Evolutionary conservation across 352 stramenopile genomes (phyloP).

Genomic region (Globisporangium cylindrosporum): DNA sequence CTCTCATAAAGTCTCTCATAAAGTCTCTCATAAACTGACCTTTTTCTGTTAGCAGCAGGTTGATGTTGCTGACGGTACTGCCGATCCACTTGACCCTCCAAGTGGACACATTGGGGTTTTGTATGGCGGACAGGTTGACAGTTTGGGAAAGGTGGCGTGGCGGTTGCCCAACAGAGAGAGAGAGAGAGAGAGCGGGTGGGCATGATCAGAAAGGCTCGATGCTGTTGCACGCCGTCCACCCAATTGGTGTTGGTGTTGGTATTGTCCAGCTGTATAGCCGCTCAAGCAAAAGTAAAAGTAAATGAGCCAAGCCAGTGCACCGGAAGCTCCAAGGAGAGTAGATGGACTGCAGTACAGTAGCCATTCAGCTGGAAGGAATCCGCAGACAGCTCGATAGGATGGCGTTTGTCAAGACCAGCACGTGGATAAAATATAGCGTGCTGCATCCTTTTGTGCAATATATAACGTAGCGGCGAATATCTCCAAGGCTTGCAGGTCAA

Average conservation of each 20-base stretch:
- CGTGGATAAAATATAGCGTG: background rate
- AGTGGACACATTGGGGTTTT: background rate
- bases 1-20: conserved; percentile 15
- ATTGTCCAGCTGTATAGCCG: background rate
- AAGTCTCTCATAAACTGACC: conserved; percentile 8
- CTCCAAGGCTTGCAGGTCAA: background rate
- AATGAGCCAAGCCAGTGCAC: background rate
- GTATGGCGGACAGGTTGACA: background rate
- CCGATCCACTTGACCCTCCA: background rate
- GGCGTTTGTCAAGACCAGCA: background rate
- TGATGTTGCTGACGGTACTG: conserved; percentile 6
- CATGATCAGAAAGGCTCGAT: background rate
- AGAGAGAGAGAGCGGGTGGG: background rate
- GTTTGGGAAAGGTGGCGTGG: too few relatives aligned
- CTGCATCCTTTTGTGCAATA: too few relatives aligned
- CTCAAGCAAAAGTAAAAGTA: background rate
- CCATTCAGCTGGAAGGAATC: background rate
- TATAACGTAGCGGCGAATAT: too few relatives aligned
- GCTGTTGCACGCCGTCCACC: background rate
- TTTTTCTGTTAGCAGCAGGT: background rate
- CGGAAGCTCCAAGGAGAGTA: too few relatives aligned
- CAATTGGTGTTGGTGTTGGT: background rate
- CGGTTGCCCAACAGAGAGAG: background rate
- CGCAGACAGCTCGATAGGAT: background rate
- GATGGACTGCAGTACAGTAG: background rate